phyloP scores from a whole-genome alignment of 2,329 filamentous ascomycete species.

The Neofusicoccum cordaticola region DNA sequence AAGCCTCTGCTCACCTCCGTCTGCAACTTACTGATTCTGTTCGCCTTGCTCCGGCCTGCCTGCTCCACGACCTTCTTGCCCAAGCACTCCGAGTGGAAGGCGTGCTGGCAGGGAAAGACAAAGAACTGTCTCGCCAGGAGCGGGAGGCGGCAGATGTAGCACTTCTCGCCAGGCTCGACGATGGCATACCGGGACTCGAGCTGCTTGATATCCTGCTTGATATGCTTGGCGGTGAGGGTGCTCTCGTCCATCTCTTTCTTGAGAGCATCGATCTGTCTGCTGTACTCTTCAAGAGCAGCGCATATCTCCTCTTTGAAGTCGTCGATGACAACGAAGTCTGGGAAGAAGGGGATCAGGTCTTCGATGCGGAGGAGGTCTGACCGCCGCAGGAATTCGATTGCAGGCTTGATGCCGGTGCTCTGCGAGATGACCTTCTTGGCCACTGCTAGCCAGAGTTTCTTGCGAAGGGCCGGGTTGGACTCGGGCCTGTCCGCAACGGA shows the following conservation, averaged over 20 bases:
- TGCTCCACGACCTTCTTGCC: conserved; percentile 82
- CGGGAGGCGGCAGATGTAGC: conserved; percentile 82
- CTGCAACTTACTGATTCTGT: conserved; percentile 82
- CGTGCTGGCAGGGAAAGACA: conserved; percentile 96
- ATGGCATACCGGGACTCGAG: conserved; percentile 91
- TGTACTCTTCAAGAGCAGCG: conserved; percentile 87
- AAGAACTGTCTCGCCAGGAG: conserved; percentile 91
- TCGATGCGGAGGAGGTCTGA: conserved; percentile 93
- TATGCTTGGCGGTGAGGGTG: conserved; percentile 82
- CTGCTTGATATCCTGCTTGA: conserved; percentile 82
- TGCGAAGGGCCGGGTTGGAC: conserved; percentile 71
- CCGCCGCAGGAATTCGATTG: conserved; percentile 88
- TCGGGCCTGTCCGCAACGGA: conserved; percentile 65
- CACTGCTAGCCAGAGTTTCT: conserved; percentile 92
- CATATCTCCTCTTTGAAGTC: conserved; percentile 99
- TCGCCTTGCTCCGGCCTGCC: conserved; percentile 70
- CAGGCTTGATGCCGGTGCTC: conserved; percentile 76
- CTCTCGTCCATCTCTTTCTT: conserved; percentile 96
- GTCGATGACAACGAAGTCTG: conserved; percentile 96
- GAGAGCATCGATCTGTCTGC: conserved; percentile 80
- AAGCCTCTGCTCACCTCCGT: conserved; percentile 75
- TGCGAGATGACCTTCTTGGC: conserved; percentile 90
- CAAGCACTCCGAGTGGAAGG: conserved; percentile 93
- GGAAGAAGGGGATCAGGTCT: conserved; percentile 96
- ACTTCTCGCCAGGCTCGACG: conserved; percentile 92